phyloP scores from a whole-genome alignment of 805 yeast genomes.

The Yarrowia phangngaensis region DNA sequence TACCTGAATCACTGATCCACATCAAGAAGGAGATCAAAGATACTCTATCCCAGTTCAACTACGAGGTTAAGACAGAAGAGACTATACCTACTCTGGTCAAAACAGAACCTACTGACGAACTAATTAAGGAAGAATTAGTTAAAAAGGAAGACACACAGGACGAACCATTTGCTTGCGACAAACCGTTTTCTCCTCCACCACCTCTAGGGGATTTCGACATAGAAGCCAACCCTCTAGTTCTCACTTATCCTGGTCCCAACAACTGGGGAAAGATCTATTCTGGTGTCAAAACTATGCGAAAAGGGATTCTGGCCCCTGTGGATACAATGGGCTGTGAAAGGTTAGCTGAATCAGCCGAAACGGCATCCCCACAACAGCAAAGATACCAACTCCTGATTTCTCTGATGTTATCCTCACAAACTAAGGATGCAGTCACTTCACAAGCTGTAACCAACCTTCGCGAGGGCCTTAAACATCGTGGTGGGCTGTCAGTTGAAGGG shows the following conservation, averaged over 20 bases:
- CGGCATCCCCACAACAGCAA: conserved; percentile 39
- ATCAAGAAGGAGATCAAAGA: no score
- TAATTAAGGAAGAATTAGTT: not conserved
- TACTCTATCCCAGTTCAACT: conserved; percentile 1
- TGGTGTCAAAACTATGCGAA: conserved; percentile 59
- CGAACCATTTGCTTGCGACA: not conserved
- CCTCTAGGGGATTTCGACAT: conserved; percentile 1
- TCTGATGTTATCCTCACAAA: conserved; percentile 84
- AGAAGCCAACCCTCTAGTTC: not conserved
- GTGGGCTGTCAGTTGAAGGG: conserved; percentile 37
- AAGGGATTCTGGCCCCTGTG: conserved; percentile 70
- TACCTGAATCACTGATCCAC: no score
- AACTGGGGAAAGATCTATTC: conserved; percentile 35
- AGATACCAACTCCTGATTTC: conserved; percentile 76
- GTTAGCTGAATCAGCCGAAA: conserved; percentile 43
- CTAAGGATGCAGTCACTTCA: conserved; percentile 82
- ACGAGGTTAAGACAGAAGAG: not conserved
- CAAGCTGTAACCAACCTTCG: conserved; percentile 66
- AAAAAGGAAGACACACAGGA: not conserved
- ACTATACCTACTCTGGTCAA: no score
- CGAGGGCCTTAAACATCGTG: conserved; percentile 46
- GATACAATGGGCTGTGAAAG: conserved; percentile 83
- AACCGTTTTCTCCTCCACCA: not conserved
- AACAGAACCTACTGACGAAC: not conserved
- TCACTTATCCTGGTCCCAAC: conserved; percentile 30